Base-by-base conservation (phyloP, 768 basidiomycete genomes). In the Suillus sp. region DNA sequence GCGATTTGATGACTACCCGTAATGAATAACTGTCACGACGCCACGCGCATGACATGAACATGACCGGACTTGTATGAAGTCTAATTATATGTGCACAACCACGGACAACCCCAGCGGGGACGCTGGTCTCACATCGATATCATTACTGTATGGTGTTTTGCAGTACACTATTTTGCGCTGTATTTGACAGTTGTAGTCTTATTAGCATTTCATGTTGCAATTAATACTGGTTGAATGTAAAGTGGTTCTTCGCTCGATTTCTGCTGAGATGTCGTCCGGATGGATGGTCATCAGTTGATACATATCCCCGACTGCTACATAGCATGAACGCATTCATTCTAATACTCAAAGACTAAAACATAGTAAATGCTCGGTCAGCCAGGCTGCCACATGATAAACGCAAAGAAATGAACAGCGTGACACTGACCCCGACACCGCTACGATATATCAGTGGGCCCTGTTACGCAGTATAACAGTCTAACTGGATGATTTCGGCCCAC, bases 151-250 rank as follows among this genome's bases (percentile, higher is more conserved):
- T 60, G 61, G 58, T 63, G 59, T 63, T 43, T 47, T 35, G 43
- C 57, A 51, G 66, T 54, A 32, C 38, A 58, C 30, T 48, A 56
- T 20, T 42, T 53, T 34, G 45, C 64, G 48, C 7, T 75, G 70
- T 75, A 75, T 62, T 43, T 66, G 68, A 66, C 64, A 68, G 60
- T 61, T 75, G 74, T 75, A 75, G 65, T 64, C 65, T 65, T 75
- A 75, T 62, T 32, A 25, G 61, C 61, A 55, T 25, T 61, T 32
- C 53, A 50, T 45, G 55, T 53, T 64, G 25, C 43, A 20, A 48
- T 54, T 50, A 37, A 56, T 47, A 56, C 43, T 55, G 59, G 32
- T 65, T 30, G 3, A 6, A 30, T 22, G 59, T n/a, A 32, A 32
- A 18, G 45, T 30, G 38, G n/a, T n/a, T n/a, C n/a, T n/a, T n/a